Evolutionary conservation across 2,329 filamentous ascomycete species (phyloP).

Genomic region (Metarhizium sp.): DNA sequence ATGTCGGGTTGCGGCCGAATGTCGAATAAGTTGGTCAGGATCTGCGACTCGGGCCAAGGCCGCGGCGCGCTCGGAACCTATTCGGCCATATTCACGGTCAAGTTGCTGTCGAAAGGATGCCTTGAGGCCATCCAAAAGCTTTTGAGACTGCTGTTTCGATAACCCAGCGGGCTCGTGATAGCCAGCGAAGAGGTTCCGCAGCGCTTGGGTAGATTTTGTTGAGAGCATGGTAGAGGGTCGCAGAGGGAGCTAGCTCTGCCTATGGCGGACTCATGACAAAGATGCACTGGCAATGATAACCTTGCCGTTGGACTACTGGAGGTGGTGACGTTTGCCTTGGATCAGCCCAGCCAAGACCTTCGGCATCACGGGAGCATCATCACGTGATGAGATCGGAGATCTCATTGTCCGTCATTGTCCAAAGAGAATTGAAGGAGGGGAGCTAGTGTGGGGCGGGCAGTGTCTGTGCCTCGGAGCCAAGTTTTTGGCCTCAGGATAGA

Average conservation of each 20-base stretch:
- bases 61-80: constrained; percentile 16
- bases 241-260: constrained; percentile 3
- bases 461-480: neutral
- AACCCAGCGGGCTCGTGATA: constrained; percentile 44
- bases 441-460: too few species aligned
- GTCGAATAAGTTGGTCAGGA: constrained; percentile 20
- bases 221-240: constrained; percentile 22
- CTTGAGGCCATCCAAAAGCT: constrained; percentile 47
- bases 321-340: neutral
- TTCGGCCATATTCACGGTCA: constrained; percentile 45
- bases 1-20: constrained; percentile 33
- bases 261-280: constrained; percentile 6
- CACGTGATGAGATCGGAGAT: too few species aligned
- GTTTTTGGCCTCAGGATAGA: neutral
- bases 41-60: constrained; percentile 11
- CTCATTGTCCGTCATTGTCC: too few species aligned
- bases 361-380: neutral
- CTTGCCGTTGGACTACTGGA: neutral
- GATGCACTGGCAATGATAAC: neutral
- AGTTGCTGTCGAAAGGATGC: constrained; percentile 48
- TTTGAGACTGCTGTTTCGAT: constrained; percentile 39
- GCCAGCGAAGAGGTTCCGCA: constrained; percentile 29
- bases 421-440: too few species aligned
- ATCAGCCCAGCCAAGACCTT: neutral
- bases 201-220: constrained; percentile 26